phyloP scores from a whole-genome alignment of 1,139 yeast genomes.

The Diutina neorugosa region DNA sequence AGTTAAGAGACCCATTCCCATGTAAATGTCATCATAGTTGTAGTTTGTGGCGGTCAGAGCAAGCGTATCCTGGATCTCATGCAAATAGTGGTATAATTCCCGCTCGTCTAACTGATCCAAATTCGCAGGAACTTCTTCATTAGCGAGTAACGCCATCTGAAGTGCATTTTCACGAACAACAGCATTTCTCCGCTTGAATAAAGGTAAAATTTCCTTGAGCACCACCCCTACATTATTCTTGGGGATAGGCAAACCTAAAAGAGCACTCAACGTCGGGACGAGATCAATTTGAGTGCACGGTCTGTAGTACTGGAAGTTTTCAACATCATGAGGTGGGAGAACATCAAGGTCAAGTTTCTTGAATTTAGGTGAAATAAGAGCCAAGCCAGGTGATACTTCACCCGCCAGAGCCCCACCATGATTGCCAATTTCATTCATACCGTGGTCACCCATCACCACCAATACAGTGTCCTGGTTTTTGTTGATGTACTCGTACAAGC shows the following conservation, averaged over 20 bases:
- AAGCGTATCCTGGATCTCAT: background rate
- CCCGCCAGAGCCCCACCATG: constrained; percentile 68
- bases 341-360: constrained; percentile 16
- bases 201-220: constrained; percentile 39
- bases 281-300: constrained; percentile 70
- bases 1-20: background rate
- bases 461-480: constrained; percentile 8
- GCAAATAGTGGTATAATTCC: background rate
- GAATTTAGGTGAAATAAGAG: constrained; percentile 56
- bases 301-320: constrained; percentile 39
- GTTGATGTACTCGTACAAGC: constrained; percentile 35
- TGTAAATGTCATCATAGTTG: background rate
- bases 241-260: constrained; percentile 76
- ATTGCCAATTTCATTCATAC: constrained; percentile 10
- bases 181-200: constrained; percentile 36
- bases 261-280: constrained; percentile 70
- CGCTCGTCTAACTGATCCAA: background rate
- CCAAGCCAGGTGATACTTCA: constrained; percentile 79
- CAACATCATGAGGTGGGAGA: constrained; percentile 27
- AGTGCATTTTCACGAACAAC: constrained; percentile 38
- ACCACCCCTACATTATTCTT: constrained; percentile 73
- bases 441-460: constrained; percentile 10
- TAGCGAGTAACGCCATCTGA: background rate
- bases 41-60: constrained; percentile 2
- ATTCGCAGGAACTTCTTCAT: background rate